Percentiles rank a stretch among this genome's conserved stretches.
Evolutionary conservation across 2,329 filamentous ascomycete genomes (phyloP).

Genomic region (Waltergamsia citrina): DNA sequence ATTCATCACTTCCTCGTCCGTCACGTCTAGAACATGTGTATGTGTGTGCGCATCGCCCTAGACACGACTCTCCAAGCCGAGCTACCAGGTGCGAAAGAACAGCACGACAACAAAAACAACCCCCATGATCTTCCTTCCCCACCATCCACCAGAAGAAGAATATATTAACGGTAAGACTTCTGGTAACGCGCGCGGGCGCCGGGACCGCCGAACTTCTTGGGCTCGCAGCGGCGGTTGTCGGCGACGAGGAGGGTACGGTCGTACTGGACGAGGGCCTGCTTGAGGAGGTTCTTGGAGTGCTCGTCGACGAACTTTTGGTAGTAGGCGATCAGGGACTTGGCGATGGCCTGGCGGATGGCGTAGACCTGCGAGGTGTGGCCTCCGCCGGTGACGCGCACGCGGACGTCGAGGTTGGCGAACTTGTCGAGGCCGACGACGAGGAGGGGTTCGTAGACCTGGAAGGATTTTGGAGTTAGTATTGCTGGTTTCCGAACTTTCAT

Average conservation of each 20-base stretch:
- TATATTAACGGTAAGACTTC: constrained; percentile 93
- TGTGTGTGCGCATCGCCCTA: no score
- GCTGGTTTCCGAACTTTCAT: not conserved
- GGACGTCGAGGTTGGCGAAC: constrained; percentile 94
- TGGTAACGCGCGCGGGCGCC: constrained; percentile 96
- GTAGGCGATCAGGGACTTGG: constrained; percentile 72
- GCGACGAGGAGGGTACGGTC: constrained; percentile 96
- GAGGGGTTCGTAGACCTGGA: constrained; percentile 92
- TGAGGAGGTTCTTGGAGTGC: constrained; percentile 99
- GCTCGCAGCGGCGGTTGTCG: constrained; percentile 98
- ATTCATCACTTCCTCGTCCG: no score
- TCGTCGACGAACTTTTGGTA: constrained; percentile 99
- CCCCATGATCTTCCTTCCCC: constrained; percentile 5
- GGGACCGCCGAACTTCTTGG: constrained; percentile 94
- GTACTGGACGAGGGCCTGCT: constrained; percentile 93
- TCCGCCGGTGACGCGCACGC: constrained; percentile 91
- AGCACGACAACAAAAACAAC: constrained; percentile 1
- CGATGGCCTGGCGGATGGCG: constrained; percentile 97
- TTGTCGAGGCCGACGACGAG: constrained; percentile 96
- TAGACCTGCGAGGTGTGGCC: constrained; percentile 97
- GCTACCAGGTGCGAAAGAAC: not conserved
- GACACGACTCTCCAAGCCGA: not conserved
- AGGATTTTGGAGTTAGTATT: not conserved
- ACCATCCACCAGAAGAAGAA: constrained; percentile 2
- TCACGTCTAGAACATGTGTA: no score